phyloP scores from a whole-genome alignment of 2,329 filamentous ascomycete species.

The Juglanconis oblonga region DNA sequence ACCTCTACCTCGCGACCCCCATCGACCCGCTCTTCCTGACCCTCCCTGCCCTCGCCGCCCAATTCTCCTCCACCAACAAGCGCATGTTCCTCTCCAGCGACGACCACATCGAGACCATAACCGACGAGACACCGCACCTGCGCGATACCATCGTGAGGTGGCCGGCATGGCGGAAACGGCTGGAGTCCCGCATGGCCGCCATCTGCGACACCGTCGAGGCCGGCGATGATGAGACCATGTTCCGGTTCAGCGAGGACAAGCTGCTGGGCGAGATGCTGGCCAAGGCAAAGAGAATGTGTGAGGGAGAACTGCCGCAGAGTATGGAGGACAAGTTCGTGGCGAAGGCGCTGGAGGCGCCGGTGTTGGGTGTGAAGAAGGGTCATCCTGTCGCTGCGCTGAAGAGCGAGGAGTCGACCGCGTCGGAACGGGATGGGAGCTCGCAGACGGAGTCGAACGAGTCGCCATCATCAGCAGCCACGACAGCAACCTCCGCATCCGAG shows the following conservation, averaged over 20 bases:
- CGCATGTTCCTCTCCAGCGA: slow-evolving; percentile 67
- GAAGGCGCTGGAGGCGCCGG: slow-evolving; percentile 71
- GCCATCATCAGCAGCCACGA: slow-evolving; percentile 38
- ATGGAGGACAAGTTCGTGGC: slow-evolving; percentile 84
- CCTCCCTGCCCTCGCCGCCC: slow-evolving; percentile 64
- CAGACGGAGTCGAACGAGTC: slow-evolving; percentile 30
- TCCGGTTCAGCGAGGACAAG: slow-evolving; percentile 71
- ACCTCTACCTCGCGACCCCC: slow-evolving; percentile 79
- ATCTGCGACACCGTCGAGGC: slow-evolving; percentile 82
- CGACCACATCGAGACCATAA: slow-evolving; percentile 67
- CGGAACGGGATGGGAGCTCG: slow-evolving; percentile 14
- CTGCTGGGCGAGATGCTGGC: slow-evolving; percentile 61
- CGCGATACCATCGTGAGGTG: slow-evolving; percentile 49
- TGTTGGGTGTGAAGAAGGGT: slow-evolving; percentile 63
- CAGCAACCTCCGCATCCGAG: slow-evolving; percentile 35
- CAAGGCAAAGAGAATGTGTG: slow-evolving; percentile 71
- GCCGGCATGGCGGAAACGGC: slow-evolving; percentile 41
- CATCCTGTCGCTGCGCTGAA: slow-evolving; percentile 24
- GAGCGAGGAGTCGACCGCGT: slow-evolving; percentile 28
- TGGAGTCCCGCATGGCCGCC: slow-evolving; percentile 64
- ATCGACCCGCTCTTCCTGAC: slow-evolving; percentile 84
- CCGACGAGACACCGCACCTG: slow-evolving; percentile 54
- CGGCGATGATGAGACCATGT: slow-evolving; percentile 82
- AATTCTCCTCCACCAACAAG: slow-evolving; percentile 41
- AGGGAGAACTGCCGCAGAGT: slow-evolving; percentile 65